These are phyloP conservation scores for Corrigiola litoralis DNA, from an alignment of 179 eudicot genomes.

Conservation along the genomic window DNA sequence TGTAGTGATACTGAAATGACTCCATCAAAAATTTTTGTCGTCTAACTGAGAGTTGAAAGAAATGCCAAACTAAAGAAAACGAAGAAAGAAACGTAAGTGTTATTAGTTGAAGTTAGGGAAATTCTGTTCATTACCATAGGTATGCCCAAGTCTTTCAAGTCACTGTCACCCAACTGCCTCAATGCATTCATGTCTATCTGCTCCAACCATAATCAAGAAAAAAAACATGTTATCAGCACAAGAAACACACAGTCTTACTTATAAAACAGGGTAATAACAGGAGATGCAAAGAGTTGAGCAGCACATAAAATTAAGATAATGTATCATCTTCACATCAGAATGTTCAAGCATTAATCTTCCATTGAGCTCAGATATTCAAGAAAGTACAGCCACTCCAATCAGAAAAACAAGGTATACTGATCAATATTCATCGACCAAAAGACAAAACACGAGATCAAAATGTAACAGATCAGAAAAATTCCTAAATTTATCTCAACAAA, in stretches of 20 bases:
- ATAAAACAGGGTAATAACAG: neutral
- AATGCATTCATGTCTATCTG: slow-evolving; percentile 82
- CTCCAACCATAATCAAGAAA: slow-evolving; percentile 13
- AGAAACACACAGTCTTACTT: neutral
- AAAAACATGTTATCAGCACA: slow-evolving; percentile 13
- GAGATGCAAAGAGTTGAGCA: neutral
- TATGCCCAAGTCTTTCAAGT: slow-evolving; percentile 84
- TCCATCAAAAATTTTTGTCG: too few species aligned
- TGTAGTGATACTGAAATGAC: too few species aligned
- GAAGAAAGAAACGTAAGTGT: neutral
- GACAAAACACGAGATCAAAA: too few species aligned
- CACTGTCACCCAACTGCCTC: slow-evolving; percentile 77
- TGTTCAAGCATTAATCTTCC: neutral
- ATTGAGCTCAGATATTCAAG: neutral
- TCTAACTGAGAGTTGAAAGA: neutral
- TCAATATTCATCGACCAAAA: too few species aligned
- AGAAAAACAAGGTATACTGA: too few species aligned
- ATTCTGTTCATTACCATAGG: slow-evolving; percentile 59
- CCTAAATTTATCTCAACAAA: too few species aligned
- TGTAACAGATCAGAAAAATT: too few species aligned
- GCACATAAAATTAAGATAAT: neutral
- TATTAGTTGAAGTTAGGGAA: neutral
- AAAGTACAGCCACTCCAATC: too few species aligned
- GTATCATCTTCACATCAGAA: neutral
- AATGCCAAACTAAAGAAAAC: neutral